Evolutionary conservation across 164 flowering plant species (phyloP), one percentile per base, ranked within the genome.

Genomic region (Berberis thunbergii): DNA sequence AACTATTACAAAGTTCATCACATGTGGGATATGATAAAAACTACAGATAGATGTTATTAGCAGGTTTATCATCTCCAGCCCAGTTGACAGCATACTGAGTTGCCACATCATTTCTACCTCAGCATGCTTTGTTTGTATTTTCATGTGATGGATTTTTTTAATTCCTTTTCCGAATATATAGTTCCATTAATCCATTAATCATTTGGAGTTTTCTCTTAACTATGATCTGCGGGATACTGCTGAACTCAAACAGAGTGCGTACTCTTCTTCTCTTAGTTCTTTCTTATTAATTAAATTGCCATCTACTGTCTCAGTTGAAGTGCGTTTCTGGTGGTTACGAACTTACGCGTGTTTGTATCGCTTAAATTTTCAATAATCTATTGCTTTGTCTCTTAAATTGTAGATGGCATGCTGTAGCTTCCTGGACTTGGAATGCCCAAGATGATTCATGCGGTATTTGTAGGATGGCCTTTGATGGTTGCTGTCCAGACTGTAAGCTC

Each of bases 371-470:
- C 5, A 52, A 52, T 6, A 3, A 2, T 40, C 3, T 56, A 13
- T 40, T 40, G 8, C 2, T 56, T 1, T 48, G 50, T 6, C 2
- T 48, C 50, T 26, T 6, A 56, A 13, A 40, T 39, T 10, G 42
- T 41, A 84, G 89, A 70, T 93, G 96, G 96, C 98, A 88, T 82
- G 91, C 88, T 58, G 87, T 93, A 65, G 95, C 89, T 74, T 85
- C 95, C 54, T 93, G 98, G 98, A 93, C 96, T 3, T 93, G 98
- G 98, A 89, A 93, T 80, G 97, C 97, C 6, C 96, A 83, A 67
- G 97, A 90, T 74, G 98, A 93, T 75, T 83, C 97, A 54, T 93
- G 98, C 76, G 97, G 98, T 41, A 93, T 93, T 40, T 93, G 97
- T 64, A 81, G 97, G 75, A 88, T 90, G 96, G 89, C 97, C n/a